phyloP scores from a whole-genome alignment of 1,139 yeast species.

The Waltiozyma sp. region DNA sequence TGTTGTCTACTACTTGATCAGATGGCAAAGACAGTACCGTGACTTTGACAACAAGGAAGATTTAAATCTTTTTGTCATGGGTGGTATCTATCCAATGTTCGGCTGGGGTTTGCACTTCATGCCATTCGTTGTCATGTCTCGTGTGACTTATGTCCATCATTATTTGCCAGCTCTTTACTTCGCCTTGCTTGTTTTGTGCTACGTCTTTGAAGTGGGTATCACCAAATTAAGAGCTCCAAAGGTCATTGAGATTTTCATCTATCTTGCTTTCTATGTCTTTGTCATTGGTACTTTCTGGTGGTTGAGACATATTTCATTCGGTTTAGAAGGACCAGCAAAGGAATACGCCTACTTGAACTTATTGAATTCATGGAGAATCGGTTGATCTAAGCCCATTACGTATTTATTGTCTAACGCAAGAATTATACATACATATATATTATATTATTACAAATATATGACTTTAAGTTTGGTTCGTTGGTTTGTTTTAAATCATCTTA shows the following conservation, averaged over 20 bases:
- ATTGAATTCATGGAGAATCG: conserved; percentile 64
- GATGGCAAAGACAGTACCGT: conserved; percentile 54
- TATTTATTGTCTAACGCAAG: too few species aligned
- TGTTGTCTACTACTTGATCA: conserved; percentile 29
- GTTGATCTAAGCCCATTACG: neutral
- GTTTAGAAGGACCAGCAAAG: conserved; percentile 74
- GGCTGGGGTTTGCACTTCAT: conserved; percentile 65
- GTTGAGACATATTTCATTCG: conserved; percentile 74
- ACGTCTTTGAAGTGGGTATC: conserved; percentile 35
- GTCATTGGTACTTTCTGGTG: conserved; percentile 61
- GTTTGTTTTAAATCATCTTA: too few species aligned
- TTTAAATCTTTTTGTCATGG: conserved; percentile 30
- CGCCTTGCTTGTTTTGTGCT: conserved; percentile 57
- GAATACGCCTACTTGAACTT: conserved; percentile 66
- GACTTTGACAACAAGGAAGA: conserved; percentile 17
- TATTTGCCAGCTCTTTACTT: conserved; percentile 73
- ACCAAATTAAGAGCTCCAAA: neutral
- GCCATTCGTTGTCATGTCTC: conserved; percentile 70
- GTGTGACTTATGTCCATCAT: conserved; percentile 78
- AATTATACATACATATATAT: too few species aligned
- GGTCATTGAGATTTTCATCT: conserved; percentile 6
- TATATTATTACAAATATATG: too few species aligned
- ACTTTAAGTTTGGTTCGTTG: too few species aligned
- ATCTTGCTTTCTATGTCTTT: conserved; percentile 36
- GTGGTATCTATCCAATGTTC: conserved; percentile 51